Evolutionary conservation across 2,329 filamentous ascomycete species (phyloP).

Genomic region (Neofusicoccum sp.): DNA sequence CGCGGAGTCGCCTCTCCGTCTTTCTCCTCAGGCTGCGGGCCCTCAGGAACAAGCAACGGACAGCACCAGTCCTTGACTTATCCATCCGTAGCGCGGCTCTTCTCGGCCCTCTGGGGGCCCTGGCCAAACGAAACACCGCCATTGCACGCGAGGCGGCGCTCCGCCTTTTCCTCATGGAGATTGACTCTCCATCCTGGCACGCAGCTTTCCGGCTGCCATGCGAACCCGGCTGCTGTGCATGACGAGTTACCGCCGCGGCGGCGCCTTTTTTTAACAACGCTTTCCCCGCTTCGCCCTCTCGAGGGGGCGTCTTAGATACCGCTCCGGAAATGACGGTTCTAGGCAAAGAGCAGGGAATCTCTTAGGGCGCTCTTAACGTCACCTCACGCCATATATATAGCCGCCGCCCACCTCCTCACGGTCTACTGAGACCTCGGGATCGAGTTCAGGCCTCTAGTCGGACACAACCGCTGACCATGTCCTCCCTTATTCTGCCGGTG

Average conservation of each 20-base stretch:
- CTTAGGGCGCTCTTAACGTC: background rate
- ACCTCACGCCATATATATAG: slow-evolving; percentile 1
- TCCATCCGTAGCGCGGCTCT: slow-evolving; percentile 14
- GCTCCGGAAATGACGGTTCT: background rate
- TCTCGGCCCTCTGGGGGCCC: background rate
- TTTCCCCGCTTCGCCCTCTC: background rate
- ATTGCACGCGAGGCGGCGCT: background rate
- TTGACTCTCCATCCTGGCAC: background rate
- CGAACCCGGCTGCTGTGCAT: background rate
- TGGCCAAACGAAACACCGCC: background rate
- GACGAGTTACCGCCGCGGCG: background rate
- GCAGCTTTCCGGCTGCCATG: background rate
- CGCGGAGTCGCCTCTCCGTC: background rate
- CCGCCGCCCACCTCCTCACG: background rate
- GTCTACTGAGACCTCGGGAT: background rate
- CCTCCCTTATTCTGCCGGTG: background rate
- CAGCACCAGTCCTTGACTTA: background rate
- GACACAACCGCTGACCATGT: background rate
- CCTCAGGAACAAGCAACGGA: slow-evolving; percentile 11
- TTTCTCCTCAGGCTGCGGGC: background rate
- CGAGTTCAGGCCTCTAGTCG: background rate
- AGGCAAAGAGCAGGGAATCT: background rate
- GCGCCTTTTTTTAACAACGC: background rate
- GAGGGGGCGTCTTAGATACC: background rate
- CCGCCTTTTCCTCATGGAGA: background rate